A percentile compares a stretch with the other conserved stretches of the same genome.
These are phyloP conservation scores for Backusella australiensis DNA, from an alignment of 192 early-diverging fungal genomes.

Conservation along the genomic window DNA sequence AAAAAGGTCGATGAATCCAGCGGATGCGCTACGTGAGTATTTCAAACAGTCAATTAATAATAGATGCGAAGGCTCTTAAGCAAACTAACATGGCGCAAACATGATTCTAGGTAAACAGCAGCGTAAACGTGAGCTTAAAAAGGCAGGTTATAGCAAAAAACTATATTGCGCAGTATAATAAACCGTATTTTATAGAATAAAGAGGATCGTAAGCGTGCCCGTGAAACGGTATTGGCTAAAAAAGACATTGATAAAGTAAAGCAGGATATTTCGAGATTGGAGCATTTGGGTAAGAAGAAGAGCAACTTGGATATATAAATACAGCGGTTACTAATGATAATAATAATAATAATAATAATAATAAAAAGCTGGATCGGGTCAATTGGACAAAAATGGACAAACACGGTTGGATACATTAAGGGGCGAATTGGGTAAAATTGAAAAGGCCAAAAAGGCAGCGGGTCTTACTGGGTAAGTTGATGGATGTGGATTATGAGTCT, in stretches of 20 bases:
- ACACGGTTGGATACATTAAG: constrained; percentile 43
- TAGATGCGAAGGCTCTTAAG: not conserved
- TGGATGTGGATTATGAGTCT: not conserved
- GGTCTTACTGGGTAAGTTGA: constrained; percentile 17
- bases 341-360: not conserved
- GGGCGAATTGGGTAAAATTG: constrained; percentile 52
- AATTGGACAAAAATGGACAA: constrained; percentile 45
- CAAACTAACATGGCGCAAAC: not conserved
- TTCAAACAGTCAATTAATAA: not conserved
- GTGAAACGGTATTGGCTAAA: constrained; percentile 48
- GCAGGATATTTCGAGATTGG: constrained; percentile 46
- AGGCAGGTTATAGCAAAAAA: constrained; percentile 13
- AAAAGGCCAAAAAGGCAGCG: constrained; percentile 52
- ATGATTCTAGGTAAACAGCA: constrained; percentile 29
- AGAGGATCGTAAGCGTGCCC: constrained; percentile 56
- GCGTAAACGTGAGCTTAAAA: constrained; percentile 36
- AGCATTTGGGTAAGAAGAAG: constrained; percentile 41
- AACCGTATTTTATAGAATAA: constrained; percentile 51
- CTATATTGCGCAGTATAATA: not conserved
- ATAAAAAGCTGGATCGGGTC: constrained; percentile 26
- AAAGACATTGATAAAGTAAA: constrained; percentile 56
- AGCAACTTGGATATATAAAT: not conserved
- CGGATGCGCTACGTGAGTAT: constrained; percentile 34
- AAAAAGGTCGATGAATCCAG: constrained; percentile 35
- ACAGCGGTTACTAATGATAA: not conserved